Conservation (phyloP, 177 flowering plant genomes). For the Tripterygium wilfordii region DNA sequence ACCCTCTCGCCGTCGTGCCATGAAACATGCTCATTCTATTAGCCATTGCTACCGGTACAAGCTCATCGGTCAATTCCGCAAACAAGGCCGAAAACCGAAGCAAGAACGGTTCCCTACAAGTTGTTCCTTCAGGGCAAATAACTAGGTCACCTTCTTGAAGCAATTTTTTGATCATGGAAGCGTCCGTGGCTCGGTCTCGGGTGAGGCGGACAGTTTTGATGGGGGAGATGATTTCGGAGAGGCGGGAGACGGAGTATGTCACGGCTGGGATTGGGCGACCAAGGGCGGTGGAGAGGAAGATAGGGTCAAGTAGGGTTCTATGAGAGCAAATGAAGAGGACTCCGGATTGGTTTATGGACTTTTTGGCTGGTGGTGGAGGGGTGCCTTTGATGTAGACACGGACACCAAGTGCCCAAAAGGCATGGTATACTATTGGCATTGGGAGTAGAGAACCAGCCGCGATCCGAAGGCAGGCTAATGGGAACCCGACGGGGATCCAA, state of each 20-base stretch:
- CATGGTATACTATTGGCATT: conserved; percentile 44
- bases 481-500: conserved; percentile 61
- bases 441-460: conserved; percentile 57
- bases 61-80: conserved; percentile 56
- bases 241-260: conserved; percentile 59
- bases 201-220: conserved; percentile 58
- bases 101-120: conserved; percentile 62
- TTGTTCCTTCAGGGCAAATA: conserved; percentile 70
- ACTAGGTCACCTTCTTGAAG: conserved; percentile 56
- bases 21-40: conserved; percentile 57
- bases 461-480: conserved; percentile 45
- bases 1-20: conserved; percentile 68
- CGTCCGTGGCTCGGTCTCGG: conserved; percentile 46
- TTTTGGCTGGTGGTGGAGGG: conserved; percentile 41
- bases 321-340: conserved; percentile 74
- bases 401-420: conserved; percentile 49
- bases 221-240: conserved; percentile 68
- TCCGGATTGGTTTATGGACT: conserved; percentile 33
- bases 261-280: conserved; percentile 64
- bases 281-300: conserved; percentile 56
- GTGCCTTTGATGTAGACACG: conserved; percentile 44
- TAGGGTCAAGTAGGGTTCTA: conserved; percentile 64
- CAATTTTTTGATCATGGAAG: conserved; percentile 46
- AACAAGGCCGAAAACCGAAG: conserved; percentile 55
- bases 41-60: conserved; percentile 63